These are phyloP conservation scores for Coemansia sp. DNA, from an alignment of 192 early-diverging fungal genomes.

Conservation along the genomic window DNA sequence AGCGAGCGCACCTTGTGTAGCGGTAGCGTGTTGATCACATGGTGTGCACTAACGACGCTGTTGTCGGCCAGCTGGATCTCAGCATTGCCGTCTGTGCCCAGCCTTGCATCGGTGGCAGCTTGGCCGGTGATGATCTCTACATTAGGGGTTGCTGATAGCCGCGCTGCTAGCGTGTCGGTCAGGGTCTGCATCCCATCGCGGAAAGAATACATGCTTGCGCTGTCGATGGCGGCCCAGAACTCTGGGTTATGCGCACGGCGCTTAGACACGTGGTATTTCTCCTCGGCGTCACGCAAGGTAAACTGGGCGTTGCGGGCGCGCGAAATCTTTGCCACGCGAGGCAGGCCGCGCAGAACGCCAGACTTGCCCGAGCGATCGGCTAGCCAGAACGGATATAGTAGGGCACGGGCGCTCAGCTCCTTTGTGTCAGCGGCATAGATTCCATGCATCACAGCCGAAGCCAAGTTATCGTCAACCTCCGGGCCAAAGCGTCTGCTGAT, in stretches of 20 bases:
- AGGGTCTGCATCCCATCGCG: constrained; percentile 73
- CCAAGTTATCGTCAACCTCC: constrained; percentile 72
- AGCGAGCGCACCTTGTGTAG: constrained; percentile 50
- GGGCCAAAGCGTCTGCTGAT: constrained; percentile 71
- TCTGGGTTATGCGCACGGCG: constrained; percentile 41
- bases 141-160: constrained; percentile 52
- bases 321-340: constrained; percentile 26
- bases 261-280: constrained; percentile 9
- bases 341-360: constrained; percentile 27
- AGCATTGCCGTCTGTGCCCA: constrained; percentile 17
- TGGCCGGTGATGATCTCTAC: constrained; percentile 56
- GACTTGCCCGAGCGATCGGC: constrained; percentile 50
- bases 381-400: constrained; percentile 69
- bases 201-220: constrained; percentile 80
- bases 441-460: constrained; percentile 87
- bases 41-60: constrained; percentile 40
- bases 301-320: constrained; percentile 21
- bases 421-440: constrained; percentile 89
- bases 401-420: constrained; percentile 70
- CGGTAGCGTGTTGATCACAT: constrained; percentile 71
- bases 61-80: constrained; percentile 33
- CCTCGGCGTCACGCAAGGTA: constrained; percentile 15
- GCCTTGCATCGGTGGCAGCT: constrained; percentile 42
- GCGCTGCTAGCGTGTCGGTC: constrained; percentile 52
- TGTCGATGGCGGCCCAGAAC: constrained; percentile 58